phyloP scores from a whole-genome alignment of 148 eudicot species.

The Arctostaphylos glauca region DNA sequence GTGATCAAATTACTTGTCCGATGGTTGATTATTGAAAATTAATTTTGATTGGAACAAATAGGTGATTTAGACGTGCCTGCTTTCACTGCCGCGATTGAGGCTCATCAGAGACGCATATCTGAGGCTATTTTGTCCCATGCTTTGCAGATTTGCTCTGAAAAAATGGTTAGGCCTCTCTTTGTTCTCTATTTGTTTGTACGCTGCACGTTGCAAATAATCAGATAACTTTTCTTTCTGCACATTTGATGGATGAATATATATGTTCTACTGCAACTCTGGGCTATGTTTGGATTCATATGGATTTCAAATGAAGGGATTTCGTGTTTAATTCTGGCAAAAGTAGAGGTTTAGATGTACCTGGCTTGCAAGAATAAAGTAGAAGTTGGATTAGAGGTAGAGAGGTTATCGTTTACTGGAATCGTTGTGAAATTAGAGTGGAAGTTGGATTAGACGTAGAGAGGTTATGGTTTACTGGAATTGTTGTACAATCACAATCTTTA shows the following conservation, averaged over 20 bases:
- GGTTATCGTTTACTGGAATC: not conserved
- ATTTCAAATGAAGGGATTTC: not conserved
- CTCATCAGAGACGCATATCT: conserved; percentile 63
- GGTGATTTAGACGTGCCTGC: conserved; percentile 79
- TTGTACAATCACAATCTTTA: not conserved
- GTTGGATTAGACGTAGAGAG: not conserved
- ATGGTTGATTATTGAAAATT: not conserved
- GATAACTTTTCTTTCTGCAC: not conserved
- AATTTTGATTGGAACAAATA: conserved; percentile 8
- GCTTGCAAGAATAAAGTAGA: not conserved
- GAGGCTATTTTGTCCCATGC: conserved; percentile 61
- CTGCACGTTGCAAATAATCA: not conserved
- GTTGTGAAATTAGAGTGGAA: not conserved
- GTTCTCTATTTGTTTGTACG: not conserved
- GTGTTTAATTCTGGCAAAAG: not conserved
- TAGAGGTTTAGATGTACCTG: not conserved
- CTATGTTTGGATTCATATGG: not conserved
- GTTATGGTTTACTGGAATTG: not conserved
- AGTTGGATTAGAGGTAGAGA: not conserved
- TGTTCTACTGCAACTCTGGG: not conserved
- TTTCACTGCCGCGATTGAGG: conserved; percentile 70
- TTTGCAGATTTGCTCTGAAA: conserved; percentile 50
- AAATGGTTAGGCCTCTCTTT: conserved; percentile 42
- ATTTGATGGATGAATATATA: not conserved
- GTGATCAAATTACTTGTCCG: not conserved